Evolutionary conservation across 495 filamentous ascomycete species (phyloP), one percentile per base, ranked within the genome.

Genomic region (Clohesyomyces aquaticus): DNA sequence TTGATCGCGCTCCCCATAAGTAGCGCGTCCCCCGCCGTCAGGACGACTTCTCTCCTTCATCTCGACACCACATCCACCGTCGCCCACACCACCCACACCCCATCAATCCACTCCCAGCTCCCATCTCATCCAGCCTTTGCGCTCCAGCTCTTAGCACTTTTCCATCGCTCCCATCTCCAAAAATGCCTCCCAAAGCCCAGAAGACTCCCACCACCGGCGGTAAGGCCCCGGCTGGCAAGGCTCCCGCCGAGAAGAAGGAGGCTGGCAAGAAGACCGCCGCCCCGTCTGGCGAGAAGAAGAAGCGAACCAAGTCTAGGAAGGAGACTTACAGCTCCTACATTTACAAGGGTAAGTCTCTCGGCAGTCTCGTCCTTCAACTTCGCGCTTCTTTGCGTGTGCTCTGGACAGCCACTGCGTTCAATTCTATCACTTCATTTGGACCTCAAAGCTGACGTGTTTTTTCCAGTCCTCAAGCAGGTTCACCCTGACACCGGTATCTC

Each of bases 401-500:
- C n/a, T n/a, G n/a, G n/a, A n/a, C n/a, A n/a, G n/a, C n/a, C n/a
- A n/a, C n/a, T n/a, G n/a, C n/a, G n/a, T n/a, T n/a, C n/a, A n/a
- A n/a, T n/a, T n/a, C n/a, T n/a, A n/a, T n/a, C n/a, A n/a, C n/a
- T n/a, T n/a, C n/a, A n/a, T n/a, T n/a, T n/a, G n/a, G n/a, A n/a
- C n/a, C 53, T 58, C 50, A 4, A 67, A 66, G 46, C 67, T 82
- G 64, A 79, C 75, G 74, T 76, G 71, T 79, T 71, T 65, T 69
- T 8, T 59, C 52, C 50, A 98, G 94, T 98, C 71, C 88, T 98
- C 74, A 98, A 98, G 89, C 94, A 98, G 83, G 94, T 98, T 73
- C 94, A 98, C 83, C 94, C 94, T 59, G 94, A 98, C 79, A 98
- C 94, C 74, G 94, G 94, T 90, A 98, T 98, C 82, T 98, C 94